phyloP scores from a whole-genome alignment of 768 basidiomycete species.

The Boletus reticulatus region DNA sequence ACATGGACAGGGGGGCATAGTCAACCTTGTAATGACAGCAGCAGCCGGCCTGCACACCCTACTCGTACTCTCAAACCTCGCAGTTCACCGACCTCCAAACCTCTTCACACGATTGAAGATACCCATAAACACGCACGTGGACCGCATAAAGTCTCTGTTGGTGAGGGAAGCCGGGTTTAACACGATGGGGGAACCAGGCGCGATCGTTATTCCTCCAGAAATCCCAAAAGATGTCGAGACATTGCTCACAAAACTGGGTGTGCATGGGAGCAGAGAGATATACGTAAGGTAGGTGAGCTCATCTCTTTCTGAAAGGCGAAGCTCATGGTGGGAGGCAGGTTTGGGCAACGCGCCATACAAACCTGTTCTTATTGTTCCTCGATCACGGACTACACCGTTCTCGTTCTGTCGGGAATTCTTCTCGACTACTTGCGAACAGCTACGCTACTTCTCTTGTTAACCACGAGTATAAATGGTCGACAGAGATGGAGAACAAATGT shows the following conservation, averaged over 20 bases:
- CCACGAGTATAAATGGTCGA: slow-evolving; percentile 38
- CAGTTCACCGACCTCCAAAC: slow-evolving; percentile 49
- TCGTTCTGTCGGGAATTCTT: slow-evolving; percentile 51
- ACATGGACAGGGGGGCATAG: neutral
- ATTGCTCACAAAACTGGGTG: slow-evolving; percentile 53
- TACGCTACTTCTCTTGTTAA: slow-evolving; percentile 46
- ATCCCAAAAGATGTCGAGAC: slow-evolving; percentile 49
- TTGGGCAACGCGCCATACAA: slow-evolving; percentile 64
- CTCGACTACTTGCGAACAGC: slow-evolving; percentile 60
- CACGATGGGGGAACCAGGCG: slow-evolving; percentile 13
- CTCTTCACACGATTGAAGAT: slow-evolving; percentile 56
- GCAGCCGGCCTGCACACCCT: slow-evolving; percentile 15
- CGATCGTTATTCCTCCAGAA: slow-evolving; percentile 13
- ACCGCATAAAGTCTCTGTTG: slow-evolving; percentile 48
- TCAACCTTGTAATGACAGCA: slow-evolving; percentile 7
- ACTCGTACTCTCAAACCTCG: slow-evolving; percentile 15
- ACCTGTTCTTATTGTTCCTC: slow-evolving; percentile 67
- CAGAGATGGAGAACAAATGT: slow-evolving; percentile 44
- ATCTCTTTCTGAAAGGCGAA: neutral
- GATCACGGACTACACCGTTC: slow-evolving; percentile 57
- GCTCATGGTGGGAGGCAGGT: slow-evolving; percentile 38
- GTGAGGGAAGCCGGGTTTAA: slow-evolving; percentile 40
- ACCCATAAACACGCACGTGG: slow-evolving; percentile 53
- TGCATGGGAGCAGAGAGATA: slow-evolving; percentile 53
- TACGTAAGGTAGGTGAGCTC: slow-evolving; percentile 54